Base-by-base conservation (phyloP, 2,329 filamentous ascomycete genomes). In the Trichophyton rubrum region DNA sequence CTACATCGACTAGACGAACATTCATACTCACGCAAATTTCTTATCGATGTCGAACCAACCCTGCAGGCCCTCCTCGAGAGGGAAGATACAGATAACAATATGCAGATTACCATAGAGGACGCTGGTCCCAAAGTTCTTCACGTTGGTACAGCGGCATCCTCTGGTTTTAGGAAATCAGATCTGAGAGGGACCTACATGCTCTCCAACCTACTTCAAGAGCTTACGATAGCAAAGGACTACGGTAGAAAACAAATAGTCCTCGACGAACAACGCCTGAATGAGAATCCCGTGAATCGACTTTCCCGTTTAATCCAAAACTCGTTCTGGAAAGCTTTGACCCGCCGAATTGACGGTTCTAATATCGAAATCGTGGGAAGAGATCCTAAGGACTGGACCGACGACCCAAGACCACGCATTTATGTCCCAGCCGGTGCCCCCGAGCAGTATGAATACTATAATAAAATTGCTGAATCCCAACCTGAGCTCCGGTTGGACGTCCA, bases 91-190 rank as follows among this genome's bases (percentile, higher is more conserved):
- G 91, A 99, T 74, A 80, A 83, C 61, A 96, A 99, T 74, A 89
- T 90, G 80, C 91, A 97, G 74, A 99, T 99, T 72, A 99, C 93
- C 33, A 95, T 97, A 68, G 93, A 97, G 70, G 93, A 99, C 75
- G 82, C 84, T 65, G 93, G 93, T 0, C 92, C 93, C 57, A 99
- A 97, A 81, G 86, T 90, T 53, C 81, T 96, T 60, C 86, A 88
- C 41, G 78, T 97, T 41, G 88, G 90, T 65, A 96, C 92, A 2
- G 87, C 88, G 30, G 86, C 83, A 22, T 96, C 91, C 40, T 89
- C 88, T 66, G 92, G 91, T 47, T 84, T 88, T 77, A 92, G 91
- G 69, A 85, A 85, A 64, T 90, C 92, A 73, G 91, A 97, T 71
- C 84, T 99, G 64, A 88, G 92, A 65, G 93, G 93, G 68, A 97